Conservation (phyloP, 345 rosid species). For the Eucalyptus microcorys region DNA sequence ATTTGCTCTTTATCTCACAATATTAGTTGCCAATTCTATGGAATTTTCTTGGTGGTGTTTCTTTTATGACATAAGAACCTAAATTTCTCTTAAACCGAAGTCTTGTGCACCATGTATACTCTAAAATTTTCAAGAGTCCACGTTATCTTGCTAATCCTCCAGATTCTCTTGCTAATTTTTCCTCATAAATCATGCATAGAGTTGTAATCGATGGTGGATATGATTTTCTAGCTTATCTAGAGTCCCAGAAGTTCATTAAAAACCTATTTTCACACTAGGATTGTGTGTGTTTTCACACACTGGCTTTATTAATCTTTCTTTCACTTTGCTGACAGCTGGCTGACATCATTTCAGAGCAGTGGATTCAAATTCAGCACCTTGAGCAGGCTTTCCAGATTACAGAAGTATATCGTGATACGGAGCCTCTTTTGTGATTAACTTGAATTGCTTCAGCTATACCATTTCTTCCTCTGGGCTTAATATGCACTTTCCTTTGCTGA, state of each 20-base stretch:
- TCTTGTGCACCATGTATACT: not conserved
- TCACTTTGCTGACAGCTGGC: slow-evolving; percentile 20
- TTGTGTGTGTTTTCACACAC: not conserved
- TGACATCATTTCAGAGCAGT: slow-evolving; percentile 45
- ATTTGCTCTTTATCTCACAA: not conserved
- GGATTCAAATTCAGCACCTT: slow-evolving; percentile 65
- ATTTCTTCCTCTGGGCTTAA: not conserved
- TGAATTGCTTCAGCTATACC: not conserved
- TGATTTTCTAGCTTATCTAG: not conserved
- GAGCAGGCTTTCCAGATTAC: slow-evolving; percentile 54
- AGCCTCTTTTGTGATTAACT: not conserved
- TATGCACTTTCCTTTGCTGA: not conserved
- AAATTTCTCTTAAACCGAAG: not conserved
- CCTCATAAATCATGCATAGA: not conserved
- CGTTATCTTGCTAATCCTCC: not conserved
- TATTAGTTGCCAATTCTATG: not conserved
- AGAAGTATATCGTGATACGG: slow-evolving; percentile 1
- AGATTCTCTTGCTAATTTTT: not conserved
- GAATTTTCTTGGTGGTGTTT: not conserved
- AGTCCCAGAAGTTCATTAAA: not conserved
- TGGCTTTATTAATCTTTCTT: not conserved
- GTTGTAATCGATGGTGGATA: not conserved
- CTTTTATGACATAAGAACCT: not conserved
- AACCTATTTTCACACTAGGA: not conserved
- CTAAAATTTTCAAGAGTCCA: not conserved